phyloP scores from a whole-genome alignment of 2,329 filamentous ascomycete genomes.

The Pestalotiopsis sp. region DNA sequence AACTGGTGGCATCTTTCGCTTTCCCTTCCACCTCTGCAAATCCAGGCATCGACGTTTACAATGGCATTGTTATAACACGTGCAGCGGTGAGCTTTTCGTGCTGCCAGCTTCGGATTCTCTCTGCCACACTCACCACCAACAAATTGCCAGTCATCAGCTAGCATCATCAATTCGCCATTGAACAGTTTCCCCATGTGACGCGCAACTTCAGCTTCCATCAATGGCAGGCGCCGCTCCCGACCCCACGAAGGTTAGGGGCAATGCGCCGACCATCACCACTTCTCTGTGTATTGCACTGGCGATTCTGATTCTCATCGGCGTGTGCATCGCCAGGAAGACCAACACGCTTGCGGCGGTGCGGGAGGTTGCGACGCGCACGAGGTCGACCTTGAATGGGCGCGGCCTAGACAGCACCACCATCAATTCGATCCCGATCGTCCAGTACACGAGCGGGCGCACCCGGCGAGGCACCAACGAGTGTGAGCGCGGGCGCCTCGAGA shows the following conservation, averaged over 20 bases:
- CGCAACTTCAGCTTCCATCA: not conserved
- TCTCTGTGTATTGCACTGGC: constrained; percentile 1
- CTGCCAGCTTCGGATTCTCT: not conserved
- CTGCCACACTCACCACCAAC: not conserved
- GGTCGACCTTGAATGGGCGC: not conserved
- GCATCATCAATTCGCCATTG: not conserved
- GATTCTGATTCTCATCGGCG: constrained; percentile 2
- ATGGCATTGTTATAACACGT: not conserved
- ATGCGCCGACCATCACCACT: constrained; percentile 5
- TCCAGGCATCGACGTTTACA: not conserved
- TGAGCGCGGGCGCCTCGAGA: constrained; percentile 1
- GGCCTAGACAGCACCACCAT: not conserved
- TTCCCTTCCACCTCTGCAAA: not conserved
- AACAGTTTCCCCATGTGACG: not conserved
- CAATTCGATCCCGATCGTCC: constrained; percentile 6
- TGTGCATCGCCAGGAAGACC: constrained; percentile 2
- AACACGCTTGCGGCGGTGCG: not conserved
- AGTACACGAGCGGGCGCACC: not conserved
- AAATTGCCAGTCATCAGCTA: not conserved
- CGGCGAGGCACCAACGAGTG: not conserved
- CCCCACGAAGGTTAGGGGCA: not conserved
- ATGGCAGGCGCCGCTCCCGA: constrained; percentile 5
- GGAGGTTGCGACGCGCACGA: constrained; percentile 2
- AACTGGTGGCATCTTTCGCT: not conserved
- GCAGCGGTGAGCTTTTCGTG: not conserved